A percentile compares a stretch with the other conserved stretches of the same genome.
These are phyloP conservation scores for Russula emetica DNA, from an alignment of 768 basidiomycete genomes.

Conservation along the genomic window DNA sequence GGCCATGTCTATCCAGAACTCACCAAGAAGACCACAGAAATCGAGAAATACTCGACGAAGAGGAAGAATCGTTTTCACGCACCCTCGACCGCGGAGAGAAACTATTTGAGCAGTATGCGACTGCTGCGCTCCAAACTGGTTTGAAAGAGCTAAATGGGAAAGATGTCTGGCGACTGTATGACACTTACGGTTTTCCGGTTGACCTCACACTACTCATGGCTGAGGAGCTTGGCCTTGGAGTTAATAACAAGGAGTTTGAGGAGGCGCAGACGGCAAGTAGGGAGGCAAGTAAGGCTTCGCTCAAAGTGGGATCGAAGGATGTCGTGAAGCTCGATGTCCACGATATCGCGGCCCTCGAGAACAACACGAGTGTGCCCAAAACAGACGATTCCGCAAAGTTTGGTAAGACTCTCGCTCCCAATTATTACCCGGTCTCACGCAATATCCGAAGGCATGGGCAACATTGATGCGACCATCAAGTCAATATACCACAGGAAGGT, in stretches of 20 bases:
- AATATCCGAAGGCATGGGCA: constrained; percentile 60
- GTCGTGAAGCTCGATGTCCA: constrained; percentile 92
- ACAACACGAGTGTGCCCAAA: constrained; percentile 71
- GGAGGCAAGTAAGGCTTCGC: constrained; percentile 83
- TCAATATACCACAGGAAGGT: constrained; percentile 79
- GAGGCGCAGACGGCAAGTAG: constrained; percentile 83
- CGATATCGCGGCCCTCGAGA: constrained; percentile 83
- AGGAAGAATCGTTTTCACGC: constrained; percentile 96
- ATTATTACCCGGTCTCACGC: neutral
- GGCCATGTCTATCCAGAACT: constrained; percentile 91
- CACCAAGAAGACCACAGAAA: constrained; percentile 69
- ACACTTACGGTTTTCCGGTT: constrained; percentile 97
- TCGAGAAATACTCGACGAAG: constrained; percentile 94
- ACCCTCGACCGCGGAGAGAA: constrained; percentile 96
- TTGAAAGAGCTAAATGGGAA: constrained; percentile 71
- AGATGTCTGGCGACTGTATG: constrained; percentile 96
- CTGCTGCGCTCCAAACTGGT: constrained; percentile 58
- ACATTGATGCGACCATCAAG: constrained; percentile 68
- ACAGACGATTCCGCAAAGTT: constrained; percentile 93
- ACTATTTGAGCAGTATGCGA: constrained; percentile 85
- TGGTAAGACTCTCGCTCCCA: constrained; percentile 47
- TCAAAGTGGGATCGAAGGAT: constrained; percentile 65
- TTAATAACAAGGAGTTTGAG: constrained; percentile 88
- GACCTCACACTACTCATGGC: constrained; percentile 97
- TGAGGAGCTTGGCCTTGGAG: constrained; percentile 76